Percentiles rank a stretch among this genome's conserved stretches.
Conservation (phyloP, 2,329 filamentous ascomycete species). For the Diplodia mutila region DNA sequence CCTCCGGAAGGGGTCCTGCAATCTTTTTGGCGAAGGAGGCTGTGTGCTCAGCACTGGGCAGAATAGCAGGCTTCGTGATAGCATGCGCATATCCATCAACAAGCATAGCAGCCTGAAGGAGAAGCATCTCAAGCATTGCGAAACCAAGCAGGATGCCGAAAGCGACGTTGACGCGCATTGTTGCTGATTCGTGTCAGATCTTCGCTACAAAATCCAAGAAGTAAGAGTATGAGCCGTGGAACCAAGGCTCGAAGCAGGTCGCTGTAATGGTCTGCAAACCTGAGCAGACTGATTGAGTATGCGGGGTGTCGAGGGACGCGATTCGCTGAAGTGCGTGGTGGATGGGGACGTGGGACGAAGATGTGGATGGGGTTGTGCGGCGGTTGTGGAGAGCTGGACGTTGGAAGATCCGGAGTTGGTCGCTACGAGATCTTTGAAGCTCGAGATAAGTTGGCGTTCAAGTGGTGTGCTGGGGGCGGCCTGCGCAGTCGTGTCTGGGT, state of each 20-base stretch:
- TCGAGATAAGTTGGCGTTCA: not conserved
- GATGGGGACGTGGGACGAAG: not conserved
- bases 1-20: no score
- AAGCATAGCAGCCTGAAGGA: not conserved
- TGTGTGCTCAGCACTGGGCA: no score
- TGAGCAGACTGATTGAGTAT: not conserved
- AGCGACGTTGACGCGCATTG: not conserved
- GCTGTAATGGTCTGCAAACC: not conserved
- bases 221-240: not conserved
- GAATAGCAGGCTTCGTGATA: not conserved
- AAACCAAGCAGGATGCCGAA: not conserved
- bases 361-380: not conserved
- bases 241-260: not conserved
- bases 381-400: not conserved
- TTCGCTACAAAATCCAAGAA: not conserved
- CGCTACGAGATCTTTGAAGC: not conserved
- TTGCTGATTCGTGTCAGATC: not conserved
- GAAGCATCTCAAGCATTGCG: not conserved
- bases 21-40: no score
- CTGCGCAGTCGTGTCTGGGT: not conserved
- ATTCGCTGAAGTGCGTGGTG: not conserved
- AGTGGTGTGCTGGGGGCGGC: not conserved
- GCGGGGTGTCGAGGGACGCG: not conserved
- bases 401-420: not conserved
- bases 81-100: not conserved